Evolutionary conservation across 352 stramenopile genomes (phyloP).

Genomic region (Thraustochytrium sp.): DNA sequence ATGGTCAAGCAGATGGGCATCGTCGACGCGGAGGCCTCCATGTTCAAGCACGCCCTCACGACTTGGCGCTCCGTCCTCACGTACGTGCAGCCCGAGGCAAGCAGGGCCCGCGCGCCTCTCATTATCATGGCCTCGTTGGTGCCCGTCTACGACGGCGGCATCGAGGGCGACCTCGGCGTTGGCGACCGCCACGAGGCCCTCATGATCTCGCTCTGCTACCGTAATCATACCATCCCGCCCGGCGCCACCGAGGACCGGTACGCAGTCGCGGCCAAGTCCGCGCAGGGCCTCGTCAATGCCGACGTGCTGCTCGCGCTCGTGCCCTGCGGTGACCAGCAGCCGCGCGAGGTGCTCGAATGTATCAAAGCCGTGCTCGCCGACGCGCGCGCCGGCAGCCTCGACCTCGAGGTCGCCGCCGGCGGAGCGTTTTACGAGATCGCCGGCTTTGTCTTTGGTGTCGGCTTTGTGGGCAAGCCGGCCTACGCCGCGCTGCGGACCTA

Average conservation of each 20-base stretch:
- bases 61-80: neutral
- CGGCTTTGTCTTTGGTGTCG: neutral
- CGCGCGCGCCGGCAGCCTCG: neutral
- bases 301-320: constrained; percentile 29
- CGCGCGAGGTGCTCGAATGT: neutral
- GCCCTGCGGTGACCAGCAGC: neutral
- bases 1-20: constrained; percentile 22
- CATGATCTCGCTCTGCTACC: constrained; percentile 23
- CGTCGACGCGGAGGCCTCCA: neutral
- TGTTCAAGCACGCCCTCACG: neutral
- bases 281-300: neutral
- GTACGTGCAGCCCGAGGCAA: neutral
- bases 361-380: constrained; percentile 17
- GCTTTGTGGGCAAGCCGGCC: neutral
- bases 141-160: constrained; percentile 4
- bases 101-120: neutral
- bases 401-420: neutral
- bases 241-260: neutral
- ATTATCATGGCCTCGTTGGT: neutral
- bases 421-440: neutral
- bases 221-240: neutral
- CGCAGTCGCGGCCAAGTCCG: neutral
- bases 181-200: constrained; percentile 26
- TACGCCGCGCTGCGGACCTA: neutral
- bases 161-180: constrained; percentile 3